Evolutionary conservation across 768 basidiomycete genomes (phyloP).

Genomic region (Lactifluus piperatus): DNA sequence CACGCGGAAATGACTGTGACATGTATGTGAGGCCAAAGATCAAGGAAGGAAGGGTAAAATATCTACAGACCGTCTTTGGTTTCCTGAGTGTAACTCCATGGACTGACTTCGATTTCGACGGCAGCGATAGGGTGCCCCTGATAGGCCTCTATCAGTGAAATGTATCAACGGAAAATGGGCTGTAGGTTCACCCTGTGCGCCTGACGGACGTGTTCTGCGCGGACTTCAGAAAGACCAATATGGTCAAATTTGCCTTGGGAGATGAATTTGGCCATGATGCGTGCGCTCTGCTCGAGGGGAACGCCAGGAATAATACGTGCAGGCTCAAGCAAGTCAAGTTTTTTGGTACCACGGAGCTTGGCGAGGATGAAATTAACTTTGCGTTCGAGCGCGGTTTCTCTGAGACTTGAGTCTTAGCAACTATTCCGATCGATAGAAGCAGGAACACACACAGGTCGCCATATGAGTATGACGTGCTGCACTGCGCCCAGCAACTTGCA

Average conservation of each 20-base stretch:
- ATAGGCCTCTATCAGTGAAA: neutral
- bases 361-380: conserved; percentile 16
- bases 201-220: conserved; percentile 36
- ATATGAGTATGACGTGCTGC: conserved; percentile 10
- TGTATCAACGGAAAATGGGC: conserved; percentile 32
- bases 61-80: conserved; percentile 34
- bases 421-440: neutral
- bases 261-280: conserved; percentile 35
- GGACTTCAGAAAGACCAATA: conserved; percentile 52
- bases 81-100: conserved; percentile 50
- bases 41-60: neutral
- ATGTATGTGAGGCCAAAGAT: neutral
- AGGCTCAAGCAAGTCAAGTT: conserved; percentile 51
- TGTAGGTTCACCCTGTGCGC: conserved; percentile 30
- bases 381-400: conserved; percentile 9
- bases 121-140: conserved; percentile 33
- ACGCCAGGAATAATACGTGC: conserved; percentile 39
- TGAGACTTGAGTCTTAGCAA: neutral
- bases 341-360: conserved; percentile 43
- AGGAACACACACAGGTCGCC: conserved; percentile 8
- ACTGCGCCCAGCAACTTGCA: neutral
- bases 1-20: conserved; percentile 41
- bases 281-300: conserved; percentile 39
- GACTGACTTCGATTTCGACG: conserved; percentile 61
- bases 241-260: conserved; percentile 50